These are phyloP conservation scores for Debaryomyces tyrocola DNA, from an alignment of 805 yeast genomes.

Conservation along the genomic window DNA sequence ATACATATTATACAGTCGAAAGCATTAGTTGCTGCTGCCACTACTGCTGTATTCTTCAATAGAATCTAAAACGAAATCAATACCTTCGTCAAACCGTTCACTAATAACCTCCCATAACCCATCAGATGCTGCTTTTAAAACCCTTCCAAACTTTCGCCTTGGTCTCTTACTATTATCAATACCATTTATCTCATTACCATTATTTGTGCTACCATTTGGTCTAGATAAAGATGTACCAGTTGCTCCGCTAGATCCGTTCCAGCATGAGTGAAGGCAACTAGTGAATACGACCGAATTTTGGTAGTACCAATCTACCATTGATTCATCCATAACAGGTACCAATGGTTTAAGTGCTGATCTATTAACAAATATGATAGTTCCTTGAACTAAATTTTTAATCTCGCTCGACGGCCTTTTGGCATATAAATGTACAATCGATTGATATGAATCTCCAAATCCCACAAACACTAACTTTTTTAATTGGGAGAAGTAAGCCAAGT, in stretches of 20 bases:
- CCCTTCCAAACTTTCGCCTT: constrained; percentile 89
- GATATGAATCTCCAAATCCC: constrained; percentile 88
- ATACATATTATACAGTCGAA: not conserved
- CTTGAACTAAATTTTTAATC: constrained; percentile 60
- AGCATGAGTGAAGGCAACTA: constrained; percentile 70
- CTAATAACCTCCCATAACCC: constrained; percentile 75
- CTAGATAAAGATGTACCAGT: constrained; percentile 11
- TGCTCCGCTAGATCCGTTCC: constrained; percentile 55
- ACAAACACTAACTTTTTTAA: constrained; percentile 72
- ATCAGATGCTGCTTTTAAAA: constrained; percentile 68
- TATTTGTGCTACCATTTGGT: constrained; percentile 11
- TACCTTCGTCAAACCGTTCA: constrained; percentile 82
- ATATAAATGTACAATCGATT: constrained; percentile 80
- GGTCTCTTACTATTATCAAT: constrained; percentile 58
- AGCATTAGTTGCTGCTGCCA: constrained; percentile 11
- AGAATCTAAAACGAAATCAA: constrained; percentile 79
- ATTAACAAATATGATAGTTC: constrained; percentile 69
- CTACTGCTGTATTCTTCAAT: constrained; percentile 52
- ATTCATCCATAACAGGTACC: constrained; percentile 86
- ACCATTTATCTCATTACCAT: constrained; percentile 14
- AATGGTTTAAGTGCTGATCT: constrained; percentile 71
- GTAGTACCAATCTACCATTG: constrained; percentile 88
- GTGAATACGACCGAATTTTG: constrained; percentile 83
- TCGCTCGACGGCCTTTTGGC: constrained; percentile 71
- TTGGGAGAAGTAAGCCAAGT: constrained; percentile 66